These are phyloP conservation scores for Graphilbum fragrans DNA, from an alignment of 2,329 filamentous ascomycete species.

Conservation along the genomic window DNA sequence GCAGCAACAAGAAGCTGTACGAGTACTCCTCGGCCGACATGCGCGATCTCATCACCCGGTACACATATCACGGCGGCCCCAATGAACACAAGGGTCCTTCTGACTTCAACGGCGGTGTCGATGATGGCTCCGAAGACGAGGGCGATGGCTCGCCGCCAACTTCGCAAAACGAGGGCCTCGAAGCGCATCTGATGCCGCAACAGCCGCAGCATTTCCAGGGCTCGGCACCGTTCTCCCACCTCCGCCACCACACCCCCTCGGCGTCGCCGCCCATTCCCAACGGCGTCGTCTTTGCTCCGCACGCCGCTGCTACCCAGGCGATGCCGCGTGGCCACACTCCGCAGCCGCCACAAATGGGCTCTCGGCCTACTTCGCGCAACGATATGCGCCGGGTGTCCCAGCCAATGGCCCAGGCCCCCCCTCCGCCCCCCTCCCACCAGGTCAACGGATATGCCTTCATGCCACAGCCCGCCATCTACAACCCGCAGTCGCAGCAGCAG, in stretches of 20 bases:
- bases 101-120: conserved; percentile 80
- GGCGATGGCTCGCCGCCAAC: conserved; percentile 64
- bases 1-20: conserved; percentile 97
- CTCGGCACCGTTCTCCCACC: conserved; percentile 60
- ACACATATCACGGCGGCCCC: conserved; percentile 84
- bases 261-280: conserved; percentile 82
- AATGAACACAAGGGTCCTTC: conserved; percentile 93
- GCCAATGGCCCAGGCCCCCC: conserved; percentile 52
- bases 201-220: conserved; percentile 58
- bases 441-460: conserved; percentile 72
- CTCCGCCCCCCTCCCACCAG: conserved; percentile 10
- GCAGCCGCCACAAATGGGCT: conserved; percentile 64
- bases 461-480: conserved; percentile 77
- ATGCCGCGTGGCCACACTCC: conserved; percentile 65
- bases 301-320: conserved; percentile 23
- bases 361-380: conserved; percentile 69
- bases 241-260: conserved; percentile 71
- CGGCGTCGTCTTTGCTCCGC: conserved; percentile 54
- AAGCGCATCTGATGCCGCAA: conserved; percentile 48
- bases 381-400: conserved; percentile 65
- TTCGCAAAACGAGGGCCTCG: conserved; percentile 49
- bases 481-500: conserved; percentile 40
- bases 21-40: conserved; percentile 95
- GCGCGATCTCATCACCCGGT: conserved; percentile 75
- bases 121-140: conserved; percentile 68